phyloP scores from a whole-genome alignment of 208 protist species.

The Leptomonas pyrrhocoris region DNA sequence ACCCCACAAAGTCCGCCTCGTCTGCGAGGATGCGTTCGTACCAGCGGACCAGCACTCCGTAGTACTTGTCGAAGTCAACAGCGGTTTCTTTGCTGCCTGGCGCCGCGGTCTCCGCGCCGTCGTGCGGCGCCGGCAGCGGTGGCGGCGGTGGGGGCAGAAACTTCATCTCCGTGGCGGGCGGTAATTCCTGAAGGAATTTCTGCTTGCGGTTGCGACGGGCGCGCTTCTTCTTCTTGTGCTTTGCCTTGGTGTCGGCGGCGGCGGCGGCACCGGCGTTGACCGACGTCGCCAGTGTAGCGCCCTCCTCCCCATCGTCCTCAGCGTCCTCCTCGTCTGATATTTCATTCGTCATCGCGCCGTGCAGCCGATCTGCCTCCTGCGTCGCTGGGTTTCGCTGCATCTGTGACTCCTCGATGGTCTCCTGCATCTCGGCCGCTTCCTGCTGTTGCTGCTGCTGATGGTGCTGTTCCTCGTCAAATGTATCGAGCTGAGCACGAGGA shows the following conservation, averaged over 20 bases:
- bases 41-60: constrained; percentile 43
- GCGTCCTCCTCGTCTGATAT: constrained; percentile 4
- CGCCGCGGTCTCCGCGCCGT: background rate
- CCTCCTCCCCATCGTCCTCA: background rate
- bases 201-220: constrained; percentile 32
- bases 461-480: background rate
- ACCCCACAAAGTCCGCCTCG: constrained; percentile 41
- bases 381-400: too few relatives aligned
- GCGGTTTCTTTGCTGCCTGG: background rate
- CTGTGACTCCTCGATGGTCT: too few relatives aligned
- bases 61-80: constrained; percentile 23
- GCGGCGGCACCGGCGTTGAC: background rate
- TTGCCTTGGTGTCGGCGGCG: background rate
- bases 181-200: constrained; percentile 28
- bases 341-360: background rate
- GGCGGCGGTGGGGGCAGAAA: constrained; percentile 35
- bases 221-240: constrained; percentile 34
- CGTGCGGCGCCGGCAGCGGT: constrained; percentile 15
- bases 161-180: constrained; percentile 21
- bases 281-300: background rate
- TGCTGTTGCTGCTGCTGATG: background rate
- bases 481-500: background rate
- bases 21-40: constrained; percentile 50
- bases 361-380: too few relatives aligned
- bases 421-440: background rate